Percentiles rank a stretch among this genome's conserved stretches.
Evolutionary conservation across 148 eudicot genomes (phyloP).

Genomic region (Simmondsia chinensis): DNA sequence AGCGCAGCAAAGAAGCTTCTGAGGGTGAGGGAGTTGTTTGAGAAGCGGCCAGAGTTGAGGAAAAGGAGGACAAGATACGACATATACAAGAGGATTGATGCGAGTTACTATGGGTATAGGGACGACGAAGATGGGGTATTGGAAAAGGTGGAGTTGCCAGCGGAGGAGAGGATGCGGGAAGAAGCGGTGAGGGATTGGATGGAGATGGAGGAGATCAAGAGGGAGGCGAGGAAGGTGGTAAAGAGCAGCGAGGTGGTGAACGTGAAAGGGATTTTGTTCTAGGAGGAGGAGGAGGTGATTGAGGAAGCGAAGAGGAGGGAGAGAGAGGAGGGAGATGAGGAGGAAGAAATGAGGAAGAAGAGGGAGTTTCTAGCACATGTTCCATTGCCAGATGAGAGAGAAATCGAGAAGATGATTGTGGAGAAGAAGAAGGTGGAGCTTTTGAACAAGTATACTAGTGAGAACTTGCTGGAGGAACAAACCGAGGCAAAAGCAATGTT

Average conservation of each 20-base stretch:
- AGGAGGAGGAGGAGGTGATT: slow-evolving; percentile 53
- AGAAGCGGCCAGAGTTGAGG: slow-evolving; percentile 63
- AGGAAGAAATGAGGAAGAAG: slow-evolving; percentile 58
- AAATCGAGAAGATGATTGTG: no score
- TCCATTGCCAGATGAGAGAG: no score
- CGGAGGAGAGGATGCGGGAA: slow-evolving; percentile 52
- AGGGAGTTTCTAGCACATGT: no score
- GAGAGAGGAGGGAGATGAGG: slow-evolving; percentile 35
- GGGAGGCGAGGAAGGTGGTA: slow-evolving; percentile 51
- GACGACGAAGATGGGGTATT: slow-evolving; percentile 69
- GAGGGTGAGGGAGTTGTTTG: slow-evolving; percentile 58
- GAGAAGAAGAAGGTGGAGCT: slow-evolving; percentile 75
- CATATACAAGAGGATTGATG: slow-evolving; percentile 60
- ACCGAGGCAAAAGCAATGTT: slow-evolving; percentile 58
- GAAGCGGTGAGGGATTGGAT: slow-evolving; percentile 47
- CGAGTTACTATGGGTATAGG: slow-evolving; percentile 62
- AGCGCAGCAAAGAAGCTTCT: slow-evolving; percentile 66
- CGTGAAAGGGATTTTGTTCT: slow-evolving; percentile 12
- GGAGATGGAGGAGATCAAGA: slow-evolving; percentile 59
- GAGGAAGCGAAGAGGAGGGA: slow-evolving; percentile 16
- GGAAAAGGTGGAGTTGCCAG: slow-evolving; percentile 46
- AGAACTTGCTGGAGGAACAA: slow-evolving; percentile 51
- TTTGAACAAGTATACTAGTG: slow-evolving; percentile 47
- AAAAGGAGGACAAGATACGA: slow-evolving; percentile 62
- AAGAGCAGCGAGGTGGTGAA: slow-evolving; percentile 54